A percentile compares a stretch with the other conserved stretches of the same genome.
phyloP scores from a whole-genome alignment of 495 filamentous ascomycete genomes.

The Mycothermus thermophilus region DNA sequence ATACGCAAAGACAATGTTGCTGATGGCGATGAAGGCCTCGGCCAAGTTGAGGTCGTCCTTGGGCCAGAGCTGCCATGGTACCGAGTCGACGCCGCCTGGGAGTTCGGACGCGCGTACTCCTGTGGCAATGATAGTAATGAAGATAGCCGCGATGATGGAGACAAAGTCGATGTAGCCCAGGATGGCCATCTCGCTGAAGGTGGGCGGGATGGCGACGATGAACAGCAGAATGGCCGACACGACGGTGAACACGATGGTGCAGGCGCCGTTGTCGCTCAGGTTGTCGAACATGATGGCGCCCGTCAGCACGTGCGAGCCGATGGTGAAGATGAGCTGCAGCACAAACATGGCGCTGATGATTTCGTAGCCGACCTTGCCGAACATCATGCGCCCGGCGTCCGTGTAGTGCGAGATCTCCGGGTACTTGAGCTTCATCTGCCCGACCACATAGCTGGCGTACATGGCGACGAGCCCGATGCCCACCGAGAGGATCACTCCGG shows the following conservation, averaged over 20 bases:
- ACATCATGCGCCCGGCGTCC: constrained; percentile 54
- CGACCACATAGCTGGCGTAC: constrained; percentile 67
- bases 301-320: constrained; percentile 60
- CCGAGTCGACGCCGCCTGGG: constrained; percentile 19
- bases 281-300: constrained; percentile 60
- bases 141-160: constrained; percentile 50
- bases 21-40: constrained; percentile 47
- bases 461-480: constrained; percentile 51
- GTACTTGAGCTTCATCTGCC: constrained; percentile 58
- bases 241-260: constrained; percentile 53
- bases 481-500: constrained; percentile 43
- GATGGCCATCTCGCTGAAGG: constrained; percentile 44
- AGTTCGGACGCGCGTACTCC: constrained; percentile 34
- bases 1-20: constrained; percentile 65
- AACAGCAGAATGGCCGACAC: constrained; percentile 51
- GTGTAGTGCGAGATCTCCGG: constrained; percentile 62
- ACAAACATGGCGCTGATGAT: constrained; percentile 48
- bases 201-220: constrained; percentile 45
- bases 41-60: constrained; percentile 24
- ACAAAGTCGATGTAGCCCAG: constrained; percentile 46
- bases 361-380: constrained; percentile 49
- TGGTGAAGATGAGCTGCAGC: constrained; percentile 60
- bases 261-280: constrained; percentile 47
- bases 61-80: constrained; percentile 31
- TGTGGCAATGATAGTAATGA: constrained; percentile 55